These are phyloP conservation scores for Exophiala xenobiotica DNA, from an alignment of 2,329 filamentous ascomycete species.

Conservation along the genomic window DNA sequence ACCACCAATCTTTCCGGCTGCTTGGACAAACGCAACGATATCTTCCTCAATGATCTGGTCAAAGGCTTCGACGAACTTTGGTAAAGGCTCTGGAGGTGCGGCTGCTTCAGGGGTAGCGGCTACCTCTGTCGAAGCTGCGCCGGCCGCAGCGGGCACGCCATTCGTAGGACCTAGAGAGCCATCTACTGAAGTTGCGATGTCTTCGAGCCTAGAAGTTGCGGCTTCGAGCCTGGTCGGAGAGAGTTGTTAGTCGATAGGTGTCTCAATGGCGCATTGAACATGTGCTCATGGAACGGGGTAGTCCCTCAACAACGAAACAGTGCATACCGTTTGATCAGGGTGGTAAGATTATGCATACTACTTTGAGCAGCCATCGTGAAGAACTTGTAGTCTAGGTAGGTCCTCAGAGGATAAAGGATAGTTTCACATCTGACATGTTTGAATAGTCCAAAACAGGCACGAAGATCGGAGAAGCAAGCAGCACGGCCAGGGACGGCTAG, in stretches of 20 bases:
- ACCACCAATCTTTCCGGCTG: conserved; percentile 75
- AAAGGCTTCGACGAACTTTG: conserved; percentile 82
- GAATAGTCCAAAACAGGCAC: conserved; percentile 9
- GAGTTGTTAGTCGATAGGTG: conserved; percentile 17
- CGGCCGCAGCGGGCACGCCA: conserved; percentile 41
- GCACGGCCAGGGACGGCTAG: not conserved
- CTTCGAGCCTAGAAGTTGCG: conserved; percentile 91
- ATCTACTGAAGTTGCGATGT: conserved; percentile 76
- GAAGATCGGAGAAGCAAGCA: not conserved
- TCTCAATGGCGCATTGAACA: conserved; percentile 33
- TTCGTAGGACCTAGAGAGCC: conserved; percentile 43
- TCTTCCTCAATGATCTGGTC: conserved; percentile 73
- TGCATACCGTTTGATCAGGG: conserved; percentile 92
- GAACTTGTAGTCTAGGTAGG: not conserved
- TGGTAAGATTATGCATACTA: conserved; percentile 95
- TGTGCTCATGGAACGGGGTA: conserved; percentile 46
- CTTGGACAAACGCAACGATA: conserved; percentile 72
- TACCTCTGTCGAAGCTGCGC: conserved; percentile 34
- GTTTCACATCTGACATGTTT: conserved; percentile 13
- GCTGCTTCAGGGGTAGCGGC: conserved; percentile 38
- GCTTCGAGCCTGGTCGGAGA: conserved; percentile 75
- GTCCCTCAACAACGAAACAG: conserved; percentile 1
- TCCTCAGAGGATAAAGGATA: conserved; percentile 8
- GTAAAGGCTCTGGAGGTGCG: conserved; percentile 60
- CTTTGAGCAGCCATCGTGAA: conserved; percentile 24